Conservation (phyloP, 768 basidiomycete genomes). For the Suillus brevipes region DNA sequence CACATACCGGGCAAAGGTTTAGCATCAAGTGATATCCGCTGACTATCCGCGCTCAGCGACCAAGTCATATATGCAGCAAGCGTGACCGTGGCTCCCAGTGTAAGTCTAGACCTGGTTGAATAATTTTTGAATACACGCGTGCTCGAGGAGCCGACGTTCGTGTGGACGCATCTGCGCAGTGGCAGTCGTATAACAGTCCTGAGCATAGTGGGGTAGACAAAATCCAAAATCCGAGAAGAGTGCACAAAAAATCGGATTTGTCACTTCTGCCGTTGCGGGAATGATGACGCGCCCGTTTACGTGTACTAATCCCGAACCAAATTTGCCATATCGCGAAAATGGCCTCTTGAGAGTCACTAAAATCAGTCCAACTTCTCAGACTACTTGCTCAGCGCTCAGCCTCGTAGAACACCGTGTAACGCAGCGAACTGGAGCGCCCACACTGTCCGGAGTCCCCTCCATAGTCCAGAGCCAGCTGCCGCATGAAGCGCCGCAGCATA, state of each 20-base stretch:
- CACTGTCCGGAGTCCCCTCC: neutral
- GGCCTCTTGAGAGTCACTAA: no score
- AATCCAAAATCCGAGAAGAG: neutral
- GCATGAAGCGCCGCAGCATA: neutral
- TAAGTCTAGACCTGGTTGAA: slow-evolving; percentile 31
- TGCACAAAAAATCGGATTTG: slow-evolving; percentile 1
- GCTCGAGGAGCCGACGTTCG: slow-evolving; percentile 31
- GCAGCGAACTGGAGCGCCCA: neutral
- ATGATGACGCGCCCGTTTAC: neutral
- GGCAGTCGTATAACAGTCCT: slow-evolving; percentile 53
- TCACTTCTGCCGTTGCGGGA: neutral
- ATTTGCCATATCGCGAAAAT: neutral
- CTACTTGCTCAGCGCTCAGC: neutral
- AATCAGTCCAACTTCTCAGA: neutral
- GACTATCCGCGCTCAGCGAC: slow-evolving; percentile 42
- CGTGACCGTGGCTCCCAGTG: slow-evolving; percentile 46
- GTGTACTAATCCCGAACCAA: neutral
- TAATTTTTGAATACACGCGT: slow-evolving; percentile 23
- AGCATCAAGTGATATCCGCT: slow-evolving; percentile 51
- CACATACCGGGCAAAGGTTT: slow-evolving; percentile 29
- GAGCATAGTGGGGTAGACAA: slow-evolving; percentile 42
- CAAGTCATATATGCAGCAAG: slow-evolving; percentile 50
- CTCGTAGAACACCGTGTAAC: neutral
- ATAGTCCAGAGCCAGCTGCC: neutral
- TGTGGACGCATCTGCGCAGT: slow-evolving; percentile 54